Percentiles rank a stretch among this genome's conserved stretches.
These are phyloP conservation scores for Infundibulicybe gibba DNA, from an alignment of 768 basidiomycete genomes.

Conservation along the genomic window DNA sequence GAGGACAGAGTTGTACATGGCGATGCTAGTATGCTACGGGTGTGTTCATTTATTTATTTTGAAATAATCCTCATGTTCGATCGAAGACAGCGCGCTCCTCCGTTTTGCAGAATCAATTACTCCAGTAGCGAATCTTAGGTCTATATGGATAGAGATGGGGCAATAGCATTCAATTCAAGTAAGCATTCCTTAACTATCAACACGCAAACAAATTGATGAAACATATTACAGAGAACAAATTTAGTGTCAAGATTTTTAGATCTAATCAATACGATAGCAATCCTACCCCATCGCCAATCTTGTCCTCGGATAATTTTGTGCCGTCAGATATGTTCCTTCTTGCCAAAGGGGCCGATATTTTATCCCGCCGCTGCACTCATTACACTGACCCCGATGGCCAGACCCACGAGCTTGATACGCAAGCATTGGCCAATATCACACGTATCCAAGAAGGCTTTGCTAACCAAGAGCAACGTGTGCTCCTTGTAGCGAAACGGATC, in stretches of 20 bases:
- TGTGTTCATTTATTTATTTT: no score
- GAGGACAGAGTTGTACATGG: conserved; percentile 32
- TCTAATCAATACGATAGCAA: not conserved
- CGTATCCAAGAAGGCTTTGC: conserved; percentile 38
- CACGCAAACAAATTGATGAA: not conserved
- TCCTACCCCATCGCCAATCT: not conserved
- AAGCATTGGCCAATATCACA: conserved; percentile 13
- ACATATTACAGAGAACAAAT: conserved; percentile 39
- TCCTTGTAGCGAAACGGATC: conserved; percentile 37
- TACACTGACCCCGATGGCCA: conserved; percentile 10
- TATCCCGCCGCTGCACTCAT: conserved; percentile 35
- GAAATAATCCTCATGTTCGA: no score
- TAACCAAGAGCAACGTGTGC: conserved; percentile 48
- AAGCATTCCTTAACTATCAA: not conserved
- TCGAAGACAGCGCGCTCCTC: conserved; percentile 45
- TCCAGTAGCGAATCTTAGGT: conserved; percentile 21
- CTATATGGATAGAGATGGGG: conserved; percentile 30
- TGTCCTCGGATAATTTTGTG: conserved; percentile 8
- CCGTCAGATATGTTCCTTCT: conserved; percentile 27
- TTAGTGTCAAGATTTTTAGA: conserved; percentile 42
- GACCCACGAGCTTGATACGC: conserved; percentile 22
- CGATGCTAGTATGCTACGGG: conserved; percentile 36
- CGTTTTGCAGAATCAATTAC: conserved; percentile 36
- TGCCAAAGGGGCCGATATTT: conserved; percentile 48
- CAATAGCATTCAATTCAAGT: conserved; percentile 38